These are phyloP conservation scores for Sclerotinia spermophila DNA, from an alignment of 2,329 filamentous ascomycete genomes.

Conservation along the genomic window DNA sequence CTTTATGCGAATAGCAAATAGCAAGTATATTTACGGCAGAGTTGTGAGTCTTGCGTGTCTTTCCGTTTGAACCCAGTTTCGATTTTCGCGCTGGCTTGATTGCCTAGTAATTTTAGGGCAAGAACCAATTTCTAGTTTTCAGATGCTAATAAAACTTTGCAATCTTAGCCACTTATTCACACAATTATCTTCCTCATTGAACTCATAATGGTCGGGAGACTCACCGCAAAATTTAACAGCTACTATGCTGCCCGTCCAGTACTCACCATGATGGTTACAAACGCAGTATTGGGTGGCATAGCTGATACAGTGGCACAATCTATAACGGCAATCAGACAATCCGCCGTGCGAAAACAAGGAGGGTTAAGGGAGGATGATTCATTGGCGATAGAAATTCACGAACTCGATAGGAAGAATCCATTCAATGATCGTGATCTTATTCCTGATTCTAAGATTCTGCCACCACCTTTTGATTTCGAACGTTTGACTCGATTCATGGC, in stretches of 20 bases:
- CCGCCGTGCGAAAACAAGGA: slow-evolving; percentile 59
- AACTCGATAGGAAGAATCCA: slow-evolving; percentile 77
- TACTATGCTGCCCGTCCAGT: slow-evolving; percentile 96
- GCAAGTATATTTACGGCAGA: slow-evolving; percentile 69
- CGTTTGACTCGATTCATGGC: slow-evolving; percentile 92
- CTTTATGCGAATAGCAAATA: slow-evolving; percentile 63
- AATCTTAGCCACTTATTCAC: slow-evolving; percentile 76
- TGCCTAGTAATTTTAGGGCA: neutral
- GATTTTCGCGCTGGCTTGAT: neutral
- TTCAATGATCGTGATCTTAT: slow-evolving; percentile 63
- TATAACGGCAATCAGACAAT: slow-evolving; percentile 76
- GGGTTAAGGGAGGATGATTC: slow-evolving; percentile 60
- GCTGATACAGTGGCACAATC: slow-evolving; percentile 95
- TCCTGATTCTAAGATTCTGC: slow-evolving; percentile 57
- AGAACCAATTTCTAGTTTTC: neutral
- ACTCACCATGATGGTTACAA: slow-evolving; percentile 98
- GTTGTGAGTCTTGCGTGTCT: slow-evolving; percentile 54
- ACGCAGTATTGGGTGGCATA: slow-evolving; percentile 90
- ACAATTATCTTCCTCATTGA: slow-evolving; percentile 80
- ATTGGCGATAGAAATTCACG: slow-evolving; percentile 82
- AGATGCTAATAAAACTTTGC: slow-evolving; percentile 18
- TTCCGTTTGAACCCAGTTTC: neutral
- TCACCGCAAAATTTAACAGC: slow-evolving; percentile 84
- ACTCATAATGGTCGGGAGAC: slow-evolving; percentile 77
- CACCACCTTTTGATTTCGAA: slow-evolving; percentile 93